phyloP scores from a whole-genome alignment of 179 eudicot species.

The Spergularia azorica region DNA sequence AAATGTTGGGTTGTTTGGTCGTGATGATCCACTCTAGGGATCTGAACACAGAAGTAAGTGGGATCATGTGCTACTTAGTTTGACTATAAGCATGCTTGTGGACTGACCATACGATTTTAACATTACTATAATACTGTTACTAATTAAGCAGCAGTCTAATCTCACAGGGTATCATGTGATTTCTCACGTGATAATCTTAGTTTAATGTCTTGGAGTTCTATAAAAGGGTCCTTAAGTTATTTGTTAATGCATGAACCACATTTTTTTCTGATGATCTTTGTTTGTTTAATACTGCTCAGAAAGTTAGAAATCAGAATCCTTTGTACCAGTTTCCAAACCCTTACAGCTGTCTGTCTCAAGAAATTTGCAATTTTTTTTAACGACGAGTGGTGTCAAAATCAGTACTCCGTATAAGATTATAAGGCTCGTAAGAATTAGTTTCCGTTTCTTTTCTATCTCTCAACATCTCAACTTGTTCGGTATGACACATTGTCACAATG shows the following conservation, averaged over 20 bases:
- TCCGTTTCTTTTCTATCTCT: too few species aligned
- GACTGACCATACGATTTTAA: slow-evolving; percentile 31
- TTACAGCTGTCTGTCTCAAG: slow-evolving; percentile 17
- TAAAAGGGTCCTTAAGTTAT: slow-evolving; percentile 13
- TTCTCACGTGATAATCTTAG: slow-evolving; percentile 46
- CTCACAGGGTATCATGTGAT: slow-evolving; percentile 55
- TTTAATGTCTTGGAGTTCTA: slow-evolving; percentile 23
- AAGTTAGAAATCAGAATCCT: slow-evolving; percentile 16
- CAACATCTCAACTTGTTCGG: too few species aligned
- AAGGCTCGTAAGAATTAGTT: too few species aligned
- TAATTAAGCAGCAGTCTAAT: slow-evolving; percentile 19
- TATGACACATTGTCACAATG: too few species aligned
- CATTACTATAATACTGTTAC: background rate
- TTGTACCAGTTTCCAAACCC: background rate
- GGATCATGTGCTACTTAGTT: slow-evolving; percentile 62
- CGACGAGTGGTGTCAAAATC: too few species aligned
- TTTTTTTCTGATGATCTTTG: slow-evolving; percentile 21
- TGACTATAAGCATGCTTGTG: slow-evolving; percentile 39
- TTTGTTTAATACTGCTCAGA: slow-evolving; percentile 26
- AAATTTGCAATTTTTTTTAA: background rate
- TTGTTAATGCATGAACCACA: slow-evolving; percentile 23
- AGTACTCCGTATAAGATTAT: too few species aligned
- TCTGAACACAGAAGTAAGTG: slow-evolving; percentile 40
- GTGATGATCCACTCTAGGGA: slow-evolving; percentile 32
- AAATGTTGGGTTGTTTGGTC: background rate